Conservation (phyloP, 2,329 filamentous ascomycete genomes). For the Hymenoscyphus repandus region DNA sequence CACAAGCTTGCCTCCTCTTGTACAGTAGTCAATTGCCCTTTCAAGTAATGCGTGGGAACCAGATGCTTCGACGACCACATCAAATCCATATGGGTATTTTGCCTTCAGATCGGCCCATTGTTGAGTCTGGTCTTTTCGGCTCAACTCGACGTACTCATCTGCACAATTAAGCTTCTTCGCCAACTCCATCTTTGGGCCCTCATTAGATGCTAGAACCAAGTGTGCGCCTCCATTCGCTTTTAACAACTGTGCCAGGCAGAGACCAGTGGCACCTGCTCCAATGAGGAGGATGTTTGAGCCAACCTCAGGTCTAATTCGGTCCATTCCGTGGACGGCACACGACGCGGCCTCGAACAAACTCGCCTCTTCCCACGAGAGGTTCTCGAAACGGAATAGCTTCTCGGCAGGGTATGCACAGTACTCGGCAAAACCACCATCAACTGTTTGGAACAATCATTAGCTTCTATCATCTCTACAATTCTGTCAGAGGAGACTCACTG, state of each 20-base stretch:
- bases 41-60: constrained; percentile 13
- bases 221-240: constrained; percentile 17
- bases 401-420: constrained; percentile 17
- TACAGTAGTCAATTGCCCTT: constrained; percentile 15
- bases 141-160: constrained; percentile 16
- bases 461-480: not conserved
- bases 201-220: constrained; percentile 14
- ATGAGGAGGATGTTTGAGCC: constrained; percentile 18
- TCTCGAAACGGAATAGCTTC: constrained; percentile 16
- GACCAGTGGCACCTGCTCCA: constrained; percentile 12
- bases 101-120: constrained; percentile 17
- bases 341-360: constrained; percentile 16
- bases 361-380: constrained; percentile 15
- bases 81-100: constrained; percentile 18
- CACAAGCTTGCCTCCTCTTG: constrained; percentile 14
- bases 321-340: constrained; percentile 16
- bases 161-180: constrained; percentile 15
- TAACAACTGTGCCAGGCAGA: constrained; percentile 14
- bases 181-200: constrained; percentile 16
- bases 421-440: constrained; percentile 15
- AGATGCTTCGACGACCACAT: constrained; percentile 16
- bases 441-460: constrained; percentile 1
- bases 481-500: constrained; percentile 6
- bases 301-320: constrained; percentile 17
- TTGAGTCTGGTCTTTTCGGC: constrained; percentile 9